Evolutionary conservation across 2,329 filamentous ascomycete genomes (phyloP).

Genomic region (Aspergillus costaricaensis): DNA sequence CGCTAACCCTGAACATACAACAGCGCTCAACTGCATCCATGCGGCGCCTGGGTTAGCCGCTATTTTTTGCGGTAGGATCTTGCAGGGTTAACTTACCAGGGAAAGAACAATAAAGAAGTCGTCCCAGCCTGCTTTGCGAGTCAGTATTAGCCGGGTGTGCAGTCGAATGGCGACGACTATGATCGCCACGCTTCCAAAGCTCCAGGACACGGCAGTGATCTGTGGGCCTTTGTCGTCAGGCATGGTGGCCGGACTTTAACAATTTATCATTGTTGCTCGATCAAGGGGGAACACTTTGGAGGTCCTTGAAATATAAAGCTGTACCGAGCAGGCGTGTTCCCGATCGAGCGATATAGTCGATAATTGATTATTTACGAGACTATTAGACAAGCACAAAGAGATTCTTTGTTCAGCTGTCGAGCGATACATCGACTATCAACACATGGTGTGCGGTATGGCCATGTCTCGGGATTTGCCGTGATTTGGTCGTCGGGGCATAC

Average conservation of each 20-base stretch:
- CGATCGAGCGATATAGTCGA: no score
- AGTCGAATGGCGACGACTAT: slow-evolving; percentile 7
- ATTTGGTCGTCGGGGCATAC: background rate
- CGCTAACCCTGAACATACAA: slow-evolving; percentile 15
- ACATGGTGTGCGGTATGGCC: background rate
- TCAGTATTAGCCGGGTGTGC: slow-evolving; percentile 8
- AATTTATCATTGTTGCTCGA: background rate
- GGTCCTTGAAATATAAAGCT: background rate
- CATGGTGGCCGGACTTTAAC: background rate
- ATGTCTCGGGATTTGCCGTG: background rate
- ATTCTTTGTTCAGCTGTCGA: background rate
- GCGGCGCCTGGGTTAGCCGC: background rate
- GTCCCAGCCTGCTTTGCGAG: slow-evolving; percentile 14
- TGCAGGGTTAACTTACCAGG: background rate
- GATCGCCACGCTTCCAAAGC: slow-evolving; percentile 6
- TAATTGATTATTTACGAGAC: no score
- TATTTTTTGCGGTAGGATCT: no score
- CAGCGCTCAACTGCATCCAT: slow-evolving; percentile 8
- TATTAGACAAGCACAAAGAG: background rate
- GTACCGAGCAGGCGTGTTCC: no score
- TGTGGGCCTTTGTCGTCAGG: background rate
- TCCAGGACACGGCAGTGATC: slow-evolving; percentile 11
- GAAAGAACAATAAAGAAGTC: slow-evolving; percentile 14
- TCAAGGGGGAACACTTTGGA: background rate
- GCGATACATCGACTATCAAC: background rate